Conservation (phyloP, 1,139 yeast species). For the Candida dubliniensis region DNA sequence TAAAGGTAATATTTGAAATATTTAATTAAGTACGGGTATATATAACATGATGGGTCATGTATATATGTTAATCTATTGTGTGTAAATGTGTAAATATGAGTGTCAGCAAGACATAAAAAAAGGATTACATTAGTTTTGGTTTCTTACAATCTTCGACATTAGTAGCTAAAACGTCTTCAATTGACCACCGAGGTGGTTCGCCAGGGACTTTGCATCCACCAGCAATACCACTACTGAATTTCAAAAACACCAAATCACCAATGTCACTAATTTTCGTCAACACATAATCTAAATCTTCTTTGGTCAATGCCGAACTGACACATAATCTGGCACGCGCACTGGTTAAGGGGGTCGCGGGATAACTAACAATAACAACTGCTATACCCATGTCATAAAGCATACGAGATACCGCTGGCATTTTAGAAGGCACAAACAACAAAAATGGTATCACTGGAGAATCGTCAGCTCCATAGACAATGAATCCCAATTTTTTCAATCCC, state of each 20-base stretch:
- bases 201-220: conserved; percentile 61
- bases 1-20: too few relatives aligned
- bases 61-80: too few relatives aligned
- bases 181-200: conserved; percentile 70
- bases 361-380: conserved; percentile 95
- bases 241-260: conserved; percentile 76
- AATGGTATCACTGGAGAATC: conserved; percentile 96
- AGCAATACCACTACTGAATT: conserved; percentile 75
- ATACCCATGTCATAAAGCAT: conserved; percentile 74
- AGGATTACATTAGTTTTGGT: conserved; percentile 21
- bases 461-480: conserved; percentile 90
- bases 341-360: conserved; percentile 94
- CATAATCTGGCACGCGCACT: conserved; percentile 92
- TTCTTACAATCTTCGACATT: conserved; percentile 71
- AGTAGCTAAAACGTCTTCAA: conserved; percentile 72
- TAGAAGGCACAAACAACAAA: conserved; percentile 82
- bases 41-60: too few relatives aligned
- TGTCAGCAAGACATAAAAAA: too few relatives aligned
- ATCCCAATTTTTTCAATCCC: conserved; percentile 89
- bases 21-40: too few relatives aligned
- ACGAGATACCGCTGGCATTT: conserved; percentile 91
- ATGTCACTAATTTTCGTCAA: conserved; percentile 71
- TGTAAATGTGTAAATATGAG: too few relatives aligned
- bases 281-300: conserved; percentile 86
- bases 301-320: conserved; percentile 87